A percentile compares a stretch with the other conserved stretches of the same genome.
Evolutionary conservation across 2,329 filamentous ascomycete species (phyloP).

Genomic region (Septoria linicola): DNA sequence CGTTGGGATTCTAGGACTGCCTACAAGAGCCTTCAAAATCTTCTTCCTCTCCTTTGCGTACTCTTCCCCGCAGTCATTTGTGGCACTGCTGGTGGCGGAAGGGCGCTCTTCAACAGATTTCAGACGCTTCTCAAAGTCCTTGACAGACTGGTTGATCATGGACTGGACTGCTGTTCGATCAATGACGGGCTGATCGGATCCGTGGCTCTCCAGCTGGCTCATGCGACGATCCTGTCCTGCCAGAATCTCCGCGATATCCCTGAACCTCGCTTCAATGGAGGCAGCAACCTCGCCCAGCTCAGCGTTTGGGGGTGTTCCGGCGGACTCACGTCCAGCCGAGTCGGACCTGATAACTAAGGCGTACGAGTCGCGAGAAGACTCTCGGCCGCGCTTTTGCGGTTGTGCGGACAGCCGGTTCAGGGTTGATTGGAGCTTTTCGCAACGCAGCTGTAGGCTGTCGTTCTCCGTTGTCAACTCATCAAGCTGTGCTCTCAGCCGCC

Average conservation of each 20-base stretch:
- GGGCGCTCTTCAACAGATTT: neutral
- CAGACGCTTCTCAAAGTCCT: conserved; percentile 1
- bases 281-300: neutral
- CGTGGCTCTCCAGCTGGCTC: too few relatives aligned
- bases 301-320: too few relatives aligned
- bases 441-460: conserved; percentile 5
- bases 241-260: too few relatives aligned
- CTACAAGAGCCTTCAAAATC: neutral
- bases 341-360: conserved; percentile 1
- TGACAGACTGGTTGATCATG: too few relatives aligned
- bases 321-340: neutral
- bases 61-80: neutral
- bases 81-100: neutral
- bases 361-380: neutral
- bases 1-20: neutral
- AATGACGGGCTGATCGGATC: too few relatives aligned
- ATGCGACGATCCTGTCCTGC: too few relatives aligned
- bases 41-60: neutral
- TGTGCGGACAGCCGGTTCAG: neutral
- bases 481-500: conserved; percentile 1
- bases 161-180: too few relatives aligned
- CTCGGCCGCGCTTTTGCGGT: neutral
- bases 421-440: neutral
- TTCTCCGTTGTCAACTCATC: neutral
- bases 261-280: neutral